Evolutionary conservation across 176 grass and related monocot species (phyloP).

Genomic region (Typha latifolia): DNA sequence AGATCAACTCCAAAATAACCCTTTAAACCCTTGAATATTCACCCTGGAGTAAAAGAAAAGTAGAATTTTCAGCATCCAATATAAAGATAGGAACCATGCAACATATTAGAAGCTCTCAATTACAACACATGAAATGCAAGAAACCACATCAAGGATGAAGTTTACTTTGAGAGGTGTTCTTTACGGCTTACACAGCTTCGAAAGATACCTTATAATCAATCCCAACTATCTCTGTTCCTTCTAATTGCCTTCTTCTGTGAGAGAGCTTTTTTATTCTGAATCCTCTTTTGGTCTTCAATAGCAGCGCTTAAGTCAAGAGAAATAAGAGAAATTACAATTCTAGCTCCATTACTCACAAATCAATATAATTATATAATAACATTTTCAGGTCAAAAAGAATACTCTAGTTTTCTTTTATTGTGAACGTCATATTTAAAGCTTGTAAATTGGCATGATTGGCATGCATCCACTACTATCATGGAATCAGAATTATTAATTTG

Average conservation of each 20-base stretch:
- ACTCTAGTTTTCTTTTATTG: not conserved
- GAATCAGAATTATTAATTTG: slow-evolving; percentile 6
- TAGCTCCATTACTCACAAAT: not conserved
- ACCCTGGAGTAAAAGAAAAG: not conserved
- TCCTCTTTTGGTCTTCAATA: slow-evolving; percentile 70
- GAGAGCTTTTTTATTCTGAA: slow-evolving; percentile 70
- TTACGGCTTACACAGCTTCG: not conserved
- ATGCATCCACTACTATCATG: not conserved
- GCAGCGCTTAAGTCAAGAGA: slow-evolving; percentile 51
- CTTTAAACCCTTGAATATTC: not conserved
- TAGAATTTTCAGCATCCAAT: not conserved
- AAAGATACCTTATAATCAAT: slow-evolving; percentile 31
- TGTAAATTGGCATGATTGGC: too few species aligned
- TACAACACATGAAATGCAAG: not conserved
- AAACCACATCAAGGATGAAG: too few species aligned
- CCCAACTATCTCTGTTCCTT: slow-evolving; percentile 56
- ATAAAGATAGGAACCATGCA: not conserved
- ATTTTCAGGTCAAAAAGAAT: slow-evolving; percentile 2
- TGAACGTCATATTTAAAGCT: not conserved
- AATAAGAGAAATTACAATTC: slow-evolving; percentile 3
- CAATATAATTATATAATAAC: not conserved
- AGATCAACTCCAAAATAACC: not conserved
- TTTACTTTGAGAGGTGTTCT: too few species aligned
- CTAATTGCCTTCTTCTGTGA: slow-evolving; percentile 89
- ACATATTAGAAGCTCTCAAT: not conserved